phyloP scores from a whole-genome alignment of 345 rosid species.

The Heritiera littoralis region DNA sequence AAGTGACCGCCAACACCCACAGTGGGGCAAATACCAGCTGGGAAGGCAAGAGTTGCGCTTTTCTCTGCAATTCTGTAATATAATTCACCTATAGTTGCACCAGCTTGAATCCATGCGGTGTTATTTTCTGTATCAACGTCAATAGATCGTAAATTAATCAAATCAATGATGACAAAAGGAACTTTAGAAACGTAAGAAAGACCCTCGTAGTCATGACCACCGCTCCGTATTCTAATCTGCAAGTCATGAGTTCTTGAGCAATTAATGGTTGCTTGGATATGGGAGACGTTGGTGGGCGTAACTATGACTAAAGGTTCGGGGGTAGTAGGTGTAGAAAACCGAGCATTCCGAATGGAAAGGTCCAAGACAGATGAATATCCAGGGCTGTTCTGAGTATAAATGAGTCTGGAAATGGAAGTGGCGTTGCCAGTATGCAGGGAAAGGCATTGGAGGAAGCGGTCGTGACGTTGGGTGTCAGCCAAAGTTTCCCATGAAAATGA shows the following conservation, averaged over 20 bases:
- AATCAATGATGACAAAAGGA: neutral
- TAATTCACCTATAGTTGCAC: neutral
- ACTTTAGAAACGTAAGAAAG: neutral
- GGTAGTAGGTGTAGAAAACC: neutral
- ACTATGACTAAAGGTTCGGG: neutral
- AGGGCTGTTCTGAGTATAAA: neutral
- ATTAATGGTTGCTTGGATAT: neutral
- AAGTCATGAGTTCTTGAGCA: neutral
- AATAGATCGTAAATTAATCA: neutral
- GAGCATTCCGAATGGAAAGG: neutral
- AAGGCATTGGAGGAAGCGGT: neutral
- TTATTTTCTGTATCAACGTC: neutral
- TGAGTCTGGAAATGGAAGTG: neutral
- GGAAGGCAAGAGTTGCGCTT: neutral
- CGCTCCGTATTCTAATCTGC: neutral
- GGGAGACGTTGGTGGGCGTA: neutral
- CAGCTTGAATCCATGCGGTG: neutral
- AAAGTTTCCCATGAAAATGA: neutral
- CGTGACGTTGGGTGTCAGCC: neutral
- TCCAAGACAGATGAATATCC: neutral
- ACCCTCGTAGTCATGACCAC: slow-evolving; percentile 4
- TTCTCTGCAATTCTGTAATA: slow-evolving; percentile 2
- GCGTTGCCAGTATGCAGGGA: neutral
- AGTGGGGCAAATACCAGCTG: neutral
- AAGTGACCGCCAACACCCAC: neutral